These are phyloP conservation scores for Huntiella savannae DNA, from an alignment of 2,329 filamentous ascomycete species.

Conservation along the genomic window DNA sequence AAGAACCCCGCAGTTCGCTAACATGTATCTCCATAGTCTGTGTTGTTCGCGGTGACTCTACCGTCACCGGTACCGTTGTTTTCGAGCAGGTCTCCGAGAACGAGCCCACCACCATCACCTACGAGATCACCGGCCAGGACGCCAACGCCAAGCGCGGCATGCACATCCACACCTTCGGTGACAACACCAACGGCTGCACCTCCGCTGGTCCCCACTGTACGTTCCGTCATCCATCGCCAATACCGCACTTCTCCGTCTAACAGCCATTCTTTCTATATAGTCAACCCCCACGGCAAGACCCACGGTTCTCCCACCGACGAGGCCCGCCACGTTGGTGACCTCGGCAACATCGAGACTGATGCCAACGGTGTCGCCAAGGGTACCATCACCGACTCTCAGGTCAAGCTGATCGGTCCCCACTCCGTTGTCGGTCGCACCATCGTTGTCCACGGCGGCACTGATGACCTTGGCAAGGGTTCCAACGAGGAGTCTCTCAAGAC, in stretches of 20 bases:
- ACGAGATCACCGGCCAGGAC: constrained; percentile 84
- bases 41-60: constrained; percentile 94
- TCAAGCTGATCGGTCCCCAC: constrained; percentile 93
- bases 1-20: too few relatives aligned
- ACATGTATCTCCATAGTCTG: constrained; percentile 42
- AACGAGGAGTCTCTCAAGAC: constrained; percentile 97
- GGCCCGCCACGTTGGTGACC: constrained; percentile 84
- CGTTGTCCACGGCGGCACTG: constrained; percentile 85
- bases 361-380: constrained; percentile 79
- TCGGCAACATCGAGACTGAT: constrained; percentile 95
- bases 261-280: constrained; percentile 25
- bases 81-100: constrained; percentile 84
- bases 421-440: constrained; percentile 92
- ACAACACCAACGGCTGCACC: constrained; percentile 99
- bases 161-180: constrained; percentile 97
- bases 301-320: constrained; percentile 76
- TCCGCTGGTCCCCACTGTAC: constrained; percentile 93
- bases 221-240: constrained; percentile 18
- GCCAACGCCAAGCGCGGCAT: constrained; percentile 92
- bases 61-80: constrained; percentile 78
- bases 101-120: constrained; percentile 68
- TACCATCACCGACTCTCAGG: constrained; percentile 54
- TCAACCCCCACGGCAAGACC: constrained; percentile 87
- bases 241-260: too few relatives aligned
- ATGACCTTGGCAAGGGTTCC: constrained; percentile 84